A percentile compares a stretch with the other conserved stretches of the same genome.
These are phyloP conservation scores for Daldinia sp. DNA, from an alignment of 2,329 filamentous ascomycete genomes.

Conservation along the genomic window DNA sequence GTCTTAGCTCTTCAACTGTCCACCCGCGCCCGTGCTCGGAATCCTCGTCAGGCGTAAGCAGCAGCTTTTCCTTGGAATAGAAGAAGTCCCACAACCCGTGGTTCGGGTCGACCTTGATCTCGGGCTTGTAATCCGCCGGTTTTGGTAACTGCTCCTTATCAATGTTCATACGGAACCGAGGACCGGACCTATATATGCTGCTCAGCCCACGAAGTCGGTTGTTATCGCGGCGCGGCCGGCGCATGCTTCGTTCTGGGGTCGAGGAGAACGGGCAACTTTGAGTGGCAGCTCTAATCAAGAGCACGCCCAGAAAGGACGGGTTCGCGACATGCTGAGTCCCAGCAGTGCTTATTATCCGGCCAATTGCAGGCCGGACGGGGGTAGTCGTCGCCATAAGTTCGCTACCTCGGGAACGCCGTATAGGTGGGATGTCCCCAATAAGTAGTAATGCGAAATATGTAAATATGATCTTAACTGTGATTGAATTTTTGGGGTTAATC, in stretches of 20 bases:
- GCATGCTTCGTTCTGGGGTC: slow-evolving; percentile 47
- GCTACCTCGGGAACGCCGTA: slow-evolving; percentile 23
- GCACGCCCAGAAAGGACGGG: slow-evolving; percentile 31
- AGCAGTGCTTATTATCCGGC: slow-evolving; percentile 47
- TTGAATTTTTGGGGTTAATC: slow-evolving; percentile 49
- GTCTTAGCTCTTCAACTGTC: slow-evolving; percentile 85
- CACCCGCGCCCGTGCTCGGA: slow-evolving; percentile 82
- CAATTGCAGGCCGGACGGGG: slow-evolving; percentile 50
- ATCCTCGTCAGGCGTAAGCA: slow-evolving; percentile 79
- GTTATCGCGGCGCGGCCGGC: slow-evolving; percentile 70
- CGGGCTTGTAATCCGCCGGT: slow-evolving; percentile 73
- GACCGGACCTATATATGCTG: slow-evolving; percentile 80
- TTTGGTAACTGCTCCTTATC: slow-evolving; percentile 78
- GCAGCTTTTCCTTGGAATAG: slow-evolving; percentile 73
- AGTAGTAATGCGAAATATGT: slow-evolving; percentile 13
- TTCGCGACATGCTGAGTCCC: slow-evolving; percentile 33
- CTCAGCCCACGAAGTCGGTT: slow-evolving; percentile 87
- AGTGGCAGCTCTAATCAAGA: slow-evolving; percentile 29
- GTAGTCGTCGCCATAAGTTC: slow-evolving; percentile 49
- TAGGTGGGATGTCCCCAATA: background rate
- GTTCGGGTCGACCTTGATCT: slow-evolving; percentile 72
- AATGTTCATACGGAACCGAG: slow-evolving; percentile 79
- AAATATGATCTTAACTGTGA: slow-evolving; percentile 31
- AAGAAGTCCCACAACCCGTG: slow-evolving; percentile 98
- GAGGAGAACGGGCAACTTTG: slow-evolving; percentile 52